Evolutionary conservation across 2,329 filamentous ascomycete species (phyloP).

Genomic region (Microdochium trichocladiopsis): DNA sequence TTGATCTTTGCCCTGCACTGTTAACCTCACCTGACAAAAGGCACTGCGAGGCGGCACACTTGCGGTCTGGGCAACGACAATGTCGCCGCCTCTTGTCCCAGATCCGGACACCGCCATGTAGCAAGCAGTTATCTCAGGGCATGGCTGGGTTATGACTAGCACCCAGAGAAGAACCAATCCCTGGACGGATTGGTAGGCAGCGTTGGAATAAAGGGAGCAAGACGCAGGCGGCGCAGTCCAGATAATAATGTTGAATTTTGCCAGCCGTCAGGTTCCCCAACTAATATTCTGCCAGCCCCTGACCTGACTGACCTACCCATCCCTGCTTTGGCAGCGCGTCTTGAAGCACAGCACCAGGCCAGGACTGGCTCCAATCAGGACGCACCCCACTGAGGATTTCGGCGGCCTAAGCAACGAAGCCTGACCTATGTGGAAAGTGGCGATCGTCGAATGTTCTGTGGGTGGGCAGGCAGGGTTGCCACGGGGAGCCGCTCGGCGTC

Average conservation of each 20-base stretch:
- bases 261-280: not conserved
- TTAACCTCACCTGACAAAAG: too few species aligned
- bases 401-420: not conserved
- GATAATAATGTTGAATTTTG: not conserved
- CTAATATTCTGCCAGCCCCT: not conserved
- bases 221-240: not conserved
- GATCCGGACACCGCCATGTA: too few species aligned
- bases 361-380: too few species aligned
- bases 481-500: too few species aligned
- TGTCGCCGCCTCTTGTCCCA: too few species aligned
- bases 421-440: not conserved
- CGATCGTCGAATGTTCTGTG: not conserved
- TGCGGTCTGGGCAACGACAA: too few species aligned
- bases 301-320: not conserved
- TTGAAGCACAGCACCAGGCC: not conserved
- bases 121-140: too few species aligned
- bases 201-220: not conserved
- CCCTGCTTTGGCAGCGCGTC: not conserved
- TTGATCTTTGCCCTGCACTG: too few species aligned
- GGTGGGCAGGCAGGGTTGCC: not conserved
- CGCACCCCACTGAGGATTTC: not conserved
- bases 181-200: too few species aligned
- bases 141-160: too few species aligned
- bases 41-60: too few species aligned
- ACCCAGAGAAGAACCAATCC: too few species aligned